Conservation (phyloP, 441 rosid species). For the Corymbia calophylla region DNA sequence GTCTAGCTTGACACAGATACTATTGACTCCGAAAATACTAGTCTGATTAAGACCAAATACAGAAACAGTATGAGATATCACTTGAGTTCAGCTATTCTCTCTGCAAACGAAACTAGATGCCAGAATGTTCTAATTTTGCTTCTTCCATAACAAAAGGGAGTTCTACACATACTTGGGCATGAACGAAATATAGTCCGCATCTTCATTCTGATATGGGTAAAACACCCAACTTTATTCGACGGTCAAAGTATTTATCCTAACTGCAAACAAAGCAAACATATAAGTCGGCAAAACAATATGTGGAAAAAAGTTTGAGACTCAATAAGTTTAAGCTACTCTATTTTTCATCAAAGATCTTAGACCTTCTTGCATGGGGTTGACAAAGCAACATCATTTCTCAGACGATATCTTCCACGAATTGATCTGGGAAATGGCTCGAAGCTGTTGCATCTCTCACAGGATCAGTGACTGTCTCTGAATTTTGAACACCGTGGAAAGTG, state of each 20-base stretch:
- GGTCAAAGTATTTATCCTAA: background rate
- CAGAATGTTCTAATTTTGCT: background rate
- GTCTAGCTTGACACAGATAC: background rate
- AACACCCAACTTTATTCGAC: background rate
- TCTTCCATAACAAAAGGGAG: background rate
- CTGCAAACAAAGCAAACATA: background rate
- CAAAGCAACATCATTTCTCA: background rate
- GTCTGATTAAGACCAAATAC: background rate
- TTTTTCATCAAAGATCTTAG: background rate
- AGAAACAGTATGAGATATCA: background rate
- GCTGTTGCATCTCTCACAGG: background rate
- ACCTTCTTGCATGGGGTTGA: background rate
- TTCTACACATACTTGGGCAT: background rate
- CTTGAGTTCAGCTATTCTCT: background rate
- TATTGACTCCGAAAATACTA: rapidly evolving
- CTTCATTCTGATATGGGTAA: background rate
- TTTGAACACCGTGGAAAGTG: background rate
- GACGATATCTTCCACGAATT: background rate
- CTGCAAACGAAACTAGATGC: background rate
- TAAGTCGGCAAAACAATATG: background rate
- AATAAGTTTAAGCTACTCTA: background rate
- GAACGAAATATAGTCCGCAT: background rate
- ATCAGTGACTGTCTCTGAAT: background rate
- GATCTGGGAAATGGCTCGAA: background rate
- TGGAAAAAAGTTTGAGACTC: background rate